phyloP scores from a whole-genome alignment of 441 rosid genomes.

The Adansonia madagascariensis region DNA sequence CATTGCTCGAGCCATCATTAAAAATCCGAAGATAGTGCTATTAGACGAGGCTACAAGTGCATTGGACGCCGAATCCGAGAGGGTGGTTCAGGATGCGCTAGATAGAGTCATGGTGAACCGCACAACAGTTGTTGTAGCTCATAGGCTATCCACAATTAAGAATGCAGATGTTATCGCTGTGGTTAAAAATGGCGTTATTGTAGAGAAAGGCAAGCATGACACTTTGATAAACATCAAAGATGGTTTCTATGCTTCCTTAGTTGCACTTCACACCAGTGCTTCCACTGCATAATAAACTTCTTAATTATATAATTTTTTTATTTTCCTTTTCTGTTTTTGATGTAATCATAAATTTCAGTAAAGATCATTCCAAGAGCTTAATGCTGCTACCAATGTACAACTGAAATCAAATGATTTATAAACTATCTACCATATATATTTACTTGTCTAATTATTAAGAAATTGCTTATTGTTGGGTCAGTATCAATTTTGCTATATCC shows the following conservation, averaged over 20 bases:
- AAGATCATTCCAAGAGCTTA: neutral
- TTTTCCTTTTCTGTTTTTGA: neutral
- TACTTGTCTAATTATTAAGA: too few relatives aligned
- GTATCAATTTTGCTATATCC: too few relatives aligned
- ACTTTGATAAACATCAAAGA: slow-evolving; percentile 42
- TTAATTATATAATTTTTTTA: neutral
- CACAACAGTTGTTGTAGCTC: slow-evolving; percentile 53
- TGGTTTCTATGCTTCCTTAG: slow-evolving; percentile 52
- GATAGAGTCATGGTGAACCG: slow-evolving; percentile 49
- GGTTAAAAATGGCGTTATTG: slow-evolving; percentile 48
- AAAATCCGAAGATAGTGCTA: slow-evolving; percentile 53
- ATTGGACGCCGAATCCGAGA: slow-evolving; percentile 56
- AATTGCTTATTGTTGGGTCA: too few relatives aligned
- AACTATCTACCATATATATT: too few relatives aligned
- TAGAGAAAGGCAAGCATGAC: slow-evolving; percentile 54
- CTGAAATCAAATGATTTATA: too few relatives aligned
- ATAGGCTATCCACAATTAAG: slow-evolving; percentile 49
- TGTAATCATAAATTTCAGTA: neutral
- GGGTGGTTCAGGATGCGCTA: slow-evolving; percentile 56
- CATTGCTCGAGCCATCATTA: slow-evolving; percentile 56
- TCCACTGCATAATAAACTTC: slow-evolving; percentile 20
- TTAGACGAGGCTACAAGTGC: slow-evolving; percentile 65
- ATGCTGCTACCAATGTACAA: too few relatives aligned
- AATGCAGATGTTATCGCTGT: slow-evolving; percentile 50
- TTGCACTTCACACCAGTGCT: slow-evolving; percentile 47